phyloP scores from a whole-genome alignment of 345 rosid genomes.

The Firmiana major region DNA sequence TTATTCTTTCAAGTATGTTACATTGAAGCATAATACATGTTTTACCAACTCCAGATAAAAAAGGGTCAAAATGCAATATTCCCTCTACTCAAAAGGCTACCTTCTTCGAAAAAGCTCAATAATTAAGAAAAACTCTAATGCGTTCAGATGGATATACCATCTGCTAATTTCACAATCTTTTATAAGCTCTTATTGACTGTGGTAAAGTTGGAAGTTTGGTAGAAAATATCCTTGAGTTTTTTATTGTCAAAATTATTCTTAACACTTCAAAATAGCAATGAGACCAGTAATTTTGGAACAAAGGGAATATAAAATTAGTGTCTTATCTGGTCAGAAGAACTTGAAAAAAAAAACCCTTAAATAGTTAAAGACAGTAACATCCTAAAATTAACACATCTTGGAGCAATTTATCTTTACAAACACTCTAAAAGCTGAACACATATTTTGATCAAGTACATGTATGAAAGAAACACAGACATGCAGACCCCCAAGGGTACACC shows the following conservation, averaged over 20 bases:
- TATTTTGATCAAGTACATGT: not conserved
- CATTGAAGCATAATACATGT: not conserved
- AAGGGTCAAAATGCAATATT: not conserved
- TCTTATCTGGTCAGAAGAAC: not conserved
- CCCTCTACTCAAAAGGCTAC: not conserved
- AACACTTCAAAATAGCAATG: not conserved
- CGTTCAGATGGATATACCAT: not conserved
- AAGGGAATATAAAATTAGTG: not conserved
- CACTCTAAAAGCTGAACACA: not conserved
- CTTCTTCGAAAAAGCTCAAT: not conserved
- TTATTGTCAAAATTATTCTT: not conserved
- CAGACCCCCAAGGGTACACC: not conserved
- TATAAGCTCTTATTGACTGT: not conserved
- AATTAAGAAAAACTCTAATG: not conserved
- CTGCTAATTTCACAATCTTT: not conserved
- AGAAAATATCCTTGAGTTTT: not conserved
- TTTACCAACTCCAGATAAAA: not conserved
- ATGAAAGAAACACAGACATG: not conserved
- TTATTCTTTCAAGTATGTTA: not conserved
- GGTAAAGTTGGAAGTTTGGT: not conserved
- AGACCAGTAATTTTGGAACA: not conserved
- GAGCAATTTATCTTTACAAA: not conserved
- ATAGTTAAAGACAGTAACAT: not conserved
- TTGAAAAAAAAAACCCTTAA: not conserved
- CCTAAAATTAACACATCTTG: not conserved